A percentile compares a stretch with the other conserved stretches of the same genome.
phyloP scores from a whole-genome alignment of 352 stramenopile species.

The Globisporangium canariense region DNA sequence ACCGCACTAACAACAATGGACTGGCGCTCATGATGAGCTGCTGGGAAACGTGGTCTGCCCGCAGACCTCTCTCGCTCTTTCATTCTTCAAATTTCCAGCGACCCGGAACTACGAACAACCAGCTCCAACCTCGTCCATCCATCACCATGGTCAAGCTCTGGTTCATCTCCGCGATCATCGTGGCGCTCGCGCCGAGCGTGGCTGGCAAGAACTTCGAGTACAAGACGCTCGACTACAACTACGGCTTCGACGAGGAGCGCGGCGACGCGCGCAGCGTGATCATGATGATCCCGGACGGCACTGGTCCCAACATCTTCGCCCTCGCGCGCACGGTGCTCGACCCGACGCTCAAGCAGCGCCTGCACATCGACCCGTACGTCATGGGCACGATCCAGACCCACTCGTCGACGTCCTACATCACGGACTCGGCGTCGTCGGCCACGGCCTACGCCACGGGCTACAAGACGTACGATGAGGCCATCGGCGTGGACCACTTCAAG shows the following conservation, averaged over 20 bases:
- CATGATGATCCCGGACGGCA: slow-evolving; percentile 76
- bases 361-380: slow-evolving; percentile 58
- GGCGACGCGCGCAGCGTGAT: slow-evolving; percentile 47
- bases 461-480: slow-evolving; percentile 65
- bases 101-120: slow-evolving; percentile 3
- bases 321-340: slow-evolving; percentile 56
- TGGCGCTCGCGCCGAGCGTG: slow-evolving; percentile 21
- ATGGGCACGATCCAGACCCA: slow-evolving; percentile 58
- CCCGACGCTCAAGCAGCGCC: slow-evolving; percentile 42
- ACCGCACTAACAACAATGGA: background rate
- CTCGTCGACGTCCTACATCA: slow-evolving; percentile 68
- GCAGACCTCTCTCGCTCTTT: background rate
- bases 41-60: background rate
- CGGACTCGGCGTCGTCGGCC: slow-evolving; percentile 50
- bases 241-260: slow-evolving; percentile 47
- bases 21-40: background rate
- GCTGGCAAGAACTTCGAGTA: slow-evolving; percentile 42
- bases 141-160: slow-evolving; percentile 33
- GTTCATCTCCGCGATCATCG: slow-evolving; percentile 26
- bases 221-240: slow-evolving; percentile 63
- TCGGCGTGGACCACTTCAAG: slow-evolving; percentile 53
- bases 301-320: slow-evolving; percentile 59
- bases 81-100: slow-evolving; percentile 14
- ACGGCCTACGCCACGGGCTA: slow-evolving; percentile 58
- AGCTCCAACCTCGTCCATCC: background rate